Evolutionary conservation across 2,329 filamentous ascomycete genomes (phyloP), one percentile per base, ranked within the genome.

Genomic region (Botrytis tulipae): DNA sequence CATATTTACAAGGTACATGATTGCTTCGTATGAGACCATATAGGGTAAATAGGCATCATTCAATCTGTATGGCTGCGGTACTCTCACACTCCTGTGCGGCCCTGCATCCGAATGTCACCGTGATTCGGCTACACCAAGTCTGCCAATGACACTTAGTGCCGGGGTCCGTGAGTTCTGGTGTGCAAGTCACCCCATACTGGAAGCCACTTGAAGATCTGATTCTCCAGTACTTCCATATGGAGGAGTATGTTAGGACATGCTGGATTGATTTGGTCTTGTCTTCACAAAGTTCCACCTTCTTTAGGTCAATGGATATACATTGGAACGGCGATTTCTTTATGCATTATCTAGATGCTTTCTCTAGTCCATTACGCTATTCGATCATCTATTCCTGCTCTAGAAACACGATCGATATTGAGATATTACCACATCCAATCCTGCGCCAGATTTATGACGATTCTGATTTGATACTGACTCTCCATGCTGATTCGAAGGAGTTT

Each of bases 401-500:
- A 25, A 42, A 40, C 1, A 42, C 14, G 14, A 25, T 42, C 25
- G 3, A 68, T 68, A 20, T 42, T n/a, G 25, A 25, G 35, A 42
- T 32, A 14, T 22, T 3, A 32, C 48, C 25, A 14, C 18, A 7
- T 25, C 10, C 37, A n/a, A 4, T 40, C 16, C 0, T 37, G 37
- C 18, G 35, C 35, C 40, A 40, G 20, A n/a, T 1, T 42, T 4
- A 68, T 14, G 25, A n/a, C 16, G 35, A 42, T 57, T 57, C 48
- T 54, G 48, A 68, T 68, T 57, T 68, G 25, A 57, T 68, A 29
- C 48, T 29, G 29, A 29, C n/a, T 68, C 10, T 68, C 37, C 35
- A 57, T 32, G 51, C n/a, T 42, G 25, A 32, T 42, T 68, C 35
- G 16, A 57, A 57, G 18, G 66, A 42, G 4, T 29, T 5, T 20